phyloP scores from a whole-genome alignment of 345 rosid genomes.

The Capsella bursapastoris region DNA sequence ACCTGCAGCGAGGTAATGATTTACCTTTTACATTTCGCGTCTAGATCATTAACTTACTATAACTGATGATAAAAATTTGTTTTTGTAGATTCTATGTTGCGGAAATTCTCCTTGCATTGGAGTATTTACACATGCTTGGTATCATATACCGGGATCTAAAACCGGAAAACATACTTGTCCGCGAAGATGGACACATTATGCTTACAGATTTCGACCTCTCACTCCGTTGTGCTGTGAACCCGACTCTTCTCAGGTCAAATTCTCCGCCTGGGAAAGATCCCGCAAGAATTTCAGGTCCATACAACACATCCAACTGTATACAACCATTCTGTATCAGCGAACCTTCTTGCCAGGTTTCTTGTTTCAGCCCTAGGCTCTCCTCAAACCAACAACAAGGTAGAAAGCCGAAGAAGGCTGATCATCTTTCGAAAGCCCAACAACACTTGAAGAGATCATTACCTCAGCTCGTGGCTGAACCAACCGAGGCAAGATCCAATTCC shows the following conservation, averaged over 20 bases:
- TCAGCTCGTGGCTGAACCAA: conserved; percentile 97
- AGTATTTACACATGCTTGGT: conserved; percentile 99
- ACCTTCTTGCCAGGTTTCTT: conserved; percentile 78
- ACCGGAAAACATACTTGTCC: conserved; percentile 95
- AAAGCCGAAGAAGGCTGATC: conserved; percentile 61
- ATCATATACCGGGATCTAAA: conserved; percentile 88
- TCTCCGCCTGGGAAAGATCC: conserved; percentile 59
- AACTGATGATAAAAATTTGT: neutral
- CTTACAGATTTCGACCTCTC: conserved; percentile 97
- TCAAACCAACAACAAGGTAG: conserved; percentile 65
- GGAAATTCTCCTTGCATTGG: conserved; percentile 95
- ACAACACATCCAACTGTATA: conserved; percentile 72
- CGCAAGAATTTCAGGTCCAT: conserved; percentile 70
- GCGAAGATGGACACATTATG: conserved; percentile 99
- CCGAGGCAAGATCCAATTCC: conserved; percentile 95
- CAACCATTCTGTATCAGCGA: conserved; percentile 76
- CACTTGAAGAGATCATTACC: conserved; percentile 66
- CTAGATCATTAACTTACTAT: neutral
- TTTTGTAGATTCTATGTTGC: conserved; percentile 89
- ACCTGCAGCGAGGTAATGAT: conserved; percentile 85
- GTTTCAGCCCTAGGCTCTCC: conserved; percentile 89
- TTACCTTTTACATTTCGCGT: neutral
- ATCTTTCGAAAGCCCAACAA: conserved; percentile 41
- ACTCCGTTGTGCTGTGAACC: conserved; percentile 82
- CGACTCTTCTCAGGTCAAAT: conserved; percentile 78